phyloP scores from a whole-genome alignment of 2,329 filamentous ascomycete genomes.

The Cladosporium sp. region DNA sequence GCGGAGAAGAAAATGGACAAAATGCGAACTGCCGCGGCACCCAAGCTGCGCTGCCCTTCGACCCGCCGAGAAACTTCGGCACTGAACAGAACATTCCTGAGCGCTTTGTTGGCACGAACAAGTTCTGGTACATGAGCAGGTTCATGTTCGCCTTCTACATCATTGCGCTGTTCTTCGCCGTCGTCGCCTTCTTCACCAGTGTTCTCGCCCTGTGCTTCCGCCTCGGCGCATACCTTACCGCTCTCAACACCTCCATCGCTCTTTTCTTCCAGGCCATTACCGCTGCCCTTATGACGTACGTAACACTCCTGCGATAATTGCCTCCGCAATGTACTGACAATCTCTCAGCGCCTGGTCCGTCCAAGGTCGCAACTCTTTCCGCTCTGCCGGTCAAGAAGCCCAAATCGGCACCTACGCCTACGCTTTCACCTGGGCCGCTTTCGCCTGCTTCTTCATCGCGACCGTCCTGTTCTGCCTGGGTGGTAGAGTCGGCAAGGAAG shows the following conservation, averaged over 20 bases:
- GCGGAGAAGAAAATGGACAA: conserved; percentile 54
- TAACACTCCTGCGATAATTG: conserved; percentile 18
- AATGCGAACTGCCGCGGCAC: conserved; percentile 58
- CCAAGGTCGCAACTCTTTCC: conserved; percentile 64
- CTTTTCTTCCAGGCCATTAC: conserved; percentile 66
- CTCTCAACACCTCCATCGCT: conserved; percentile 53
- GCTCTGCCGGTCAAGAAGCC: conserved; percentile 50
- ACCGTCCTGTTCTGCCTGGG: conserved; percentile 64
- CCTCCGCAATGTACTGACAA: conserved; percentile 19
- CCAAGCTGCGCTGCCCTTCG: conserved; percentile 63
- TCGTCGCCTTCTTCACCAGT: conserved; percentile 61
- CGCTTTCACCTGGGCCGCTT: conserved; percentile 71
- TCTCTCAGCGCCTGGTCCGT: conserved; percentile 59
- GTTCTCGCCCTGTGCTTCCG: conserved; percentile 67
- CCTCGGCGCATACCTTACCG: conserved; percentile 63
- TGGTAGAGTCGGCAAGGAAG: conserved; percentile 47
- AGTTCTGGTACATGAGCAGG: conserved; percentile 79
- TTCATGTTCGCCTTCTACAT: conserved; percentile 93
- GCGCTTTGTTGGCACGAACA: conserved; percentile 52
- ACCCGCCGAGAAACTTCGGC: conserved; percentile 56
- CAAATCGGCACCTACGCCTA: conserved; percentile 63
- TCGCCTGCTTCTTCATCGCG: conserved; percentile 61
- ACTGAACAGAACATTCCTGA: conserved; percentile 50
- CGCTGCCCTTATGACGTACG: conserved; percentile 72
- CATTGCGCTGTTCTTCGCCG: conserved; percentile 74